Conservation (phyloP, 2,329 filamentous ascomycete genomes). For the Pestalotiopsis sp. region DNA sequence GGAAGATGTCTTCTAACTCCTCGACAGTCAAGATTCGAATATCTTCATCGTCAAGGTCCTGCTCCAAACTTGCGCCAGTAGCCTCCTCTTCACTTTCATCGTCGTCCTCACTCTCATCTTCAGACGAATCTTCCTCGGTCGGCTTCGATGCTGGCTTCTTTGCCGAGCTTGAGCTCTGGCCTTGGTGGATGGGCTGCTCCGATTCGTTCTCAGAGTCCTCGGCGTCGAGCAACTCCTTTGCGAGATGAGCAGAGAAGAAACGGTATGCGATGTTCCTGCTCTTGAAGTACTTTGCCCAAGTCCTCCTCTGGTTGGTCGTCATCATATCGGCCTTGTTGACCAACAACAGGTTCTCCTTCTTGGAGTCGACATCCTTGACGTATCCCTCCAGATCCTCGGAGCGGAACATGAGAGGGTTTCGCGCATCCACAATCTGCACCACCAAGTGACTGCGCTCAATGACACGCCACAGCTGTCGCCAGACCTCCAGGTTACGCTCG, state of each 20-base stretch:
- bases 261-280: slow-evolving; percentile 82
- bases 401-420: slow-evolving; percentile 91
- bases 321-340: slow-evolving; percentile 99
- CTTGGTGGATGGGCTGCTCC: slow-evolving; percentile 42
- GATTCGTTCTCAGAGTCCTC: slow-evolving; percentile 57
- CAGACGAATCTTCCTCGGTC: slow-evolving; percentile 24
- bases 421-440: slow-evolving; percentile 96
- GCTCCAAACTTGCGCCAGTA: slow-evolving; percentile 38
- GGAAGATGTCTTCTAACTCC: slow-evolving; percentile 87
- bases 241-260: slow-evolving; percentile 94
- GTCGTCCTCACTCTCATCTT: slow-evolving; percentile 25
- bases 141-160: slow-evolving; percentile 33
- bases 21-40: slow-evolving; percentile 89
- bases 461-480: slow-evolving; percentile 96
- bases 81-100: slow-evolving; percentile 28
- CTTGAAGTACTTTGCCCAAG: slow-evolving; percentile 87
- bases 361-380: slow-evolving; percentile 86
- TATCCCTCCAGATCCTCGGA: slow-evolving; percentile 93
- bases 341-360: slow-evolving; percentile 87
- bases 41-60: slow-evolving; percentile 53
- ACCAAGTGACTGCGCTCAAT: slow-evolving; percentile 95
- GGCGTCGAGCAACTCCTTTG: slow-evolving; percentile 85
- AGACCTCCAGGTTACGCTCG: slow-evolving; percentile 95
- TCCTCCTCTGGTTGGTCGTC: slow-evolving; percentile 78
- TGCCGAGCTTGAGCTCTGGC: slow-evolving; percentile 29